phyloP scores from a whole-genome alignment of 176 grass and related monocot species.

The Bolboschoenus planiculmis region DNA sequence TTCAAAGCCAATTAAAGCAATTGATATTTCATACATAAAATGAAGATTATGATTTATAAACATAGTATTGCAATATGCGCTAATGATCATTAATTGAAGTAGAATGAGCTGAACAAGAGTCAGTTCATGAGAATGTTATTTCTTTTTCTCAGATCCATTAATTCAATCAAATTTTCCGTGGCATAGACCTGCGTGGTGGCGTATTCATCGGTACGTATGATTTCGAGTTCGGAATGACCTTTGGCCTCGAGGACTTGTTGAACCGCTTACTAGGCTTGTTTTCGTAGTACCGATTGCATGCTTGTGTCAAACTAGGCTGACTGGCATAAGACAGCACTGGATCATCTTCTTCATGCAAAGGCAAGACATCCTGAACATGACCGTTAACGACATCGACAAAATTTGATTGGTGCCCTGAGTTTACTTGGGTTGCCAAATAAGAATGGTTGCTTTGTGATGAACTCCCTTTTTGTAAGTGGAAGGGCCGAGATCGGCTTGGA shows the following conservation, averaged over 20 bases:
- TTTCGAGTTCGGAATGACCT: conserved; percentile 2
- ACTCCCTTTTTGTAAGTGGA: background rate
- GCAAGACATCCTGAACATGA: background rate
- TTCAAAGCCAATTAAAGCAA: background rate
- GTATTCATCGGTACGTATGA: background rate
- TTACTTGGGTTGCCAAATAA: background rate
- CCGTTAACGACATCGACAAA: background rate
- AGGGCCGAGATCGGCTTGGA: background rate
- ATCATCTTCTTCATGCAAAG: background rate
- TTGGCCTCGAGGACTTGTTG: background rate
- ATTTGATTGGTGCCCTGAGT: background rate
- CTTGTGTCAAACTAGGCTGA: background rate
- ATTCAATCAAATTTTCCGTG: background rate
- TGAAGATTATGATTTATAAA: background rate
- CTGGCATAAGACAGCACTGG: background rate
- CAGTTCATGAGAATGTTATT: background rate
- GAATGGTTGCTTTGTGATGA: too few relatives aligned
- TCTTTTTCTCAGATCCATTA: background rate
- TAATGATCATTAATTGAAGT: background rate
- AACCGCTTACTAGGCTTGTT: background rate
- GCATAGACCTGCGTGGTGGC: conserved; percentile 1
- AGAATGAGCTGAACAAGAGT: background rate
- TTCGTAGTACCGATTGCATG: background rate
- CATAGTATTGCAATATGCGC: background rate
- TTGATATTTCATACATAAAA: background rate